A percentile compares a stretch with the other conserved stretches of the same genome.
phyloP scores from a whole-genome alignment of 2,329 filamentous ascomycete genomes.

The Colletotrichum destructivum region DNA sequence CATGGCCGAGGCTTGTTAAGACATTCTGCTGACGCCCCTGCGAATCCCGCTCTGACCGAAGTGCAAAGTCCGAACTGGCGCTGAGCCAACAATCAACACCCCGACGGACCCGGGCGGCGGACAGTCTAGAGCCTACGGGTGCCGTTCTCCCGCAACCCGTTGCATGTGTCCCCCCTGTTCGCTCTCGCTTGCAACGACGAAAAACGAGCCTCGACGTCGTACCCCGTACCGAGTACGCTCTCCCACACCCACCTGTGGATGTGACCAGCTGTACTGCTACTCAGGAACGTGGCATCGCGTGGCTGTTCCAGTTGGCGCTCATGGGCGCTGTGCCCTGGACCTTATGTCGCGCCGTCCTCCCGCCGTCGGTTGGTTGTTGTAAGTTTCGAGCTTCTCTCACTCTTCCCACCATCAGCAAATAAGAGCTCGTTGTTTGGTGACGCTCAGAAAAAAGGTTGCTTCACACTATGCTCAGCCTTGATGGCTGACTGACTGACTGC shows the following conservation, averaged over 20 bases:
- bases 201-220: background rate
- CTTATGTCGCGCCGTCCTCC: background rate
- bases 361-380: conserved; percentile 16
- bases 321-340: conserved; percentile 5
- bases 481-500: background rate
- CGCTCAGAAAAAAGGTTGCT: conserved; percentile 20
- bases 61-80: background rate
- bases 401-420: conserved; percentile 38
- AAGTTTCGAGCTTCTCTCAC: conserved; percentile 17
- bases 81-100: conserved; percentile 6
- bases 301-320: conserved; percentile 38
- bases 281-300: background rate
- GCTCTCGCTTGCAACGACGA: conserved; percentile 9
- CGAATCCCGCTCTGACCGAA: conserved; percentile 6
- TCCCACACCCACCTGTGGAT: accelerated
- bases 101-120: conserved; percentile 25
- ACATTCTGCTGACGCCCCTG: background rate
- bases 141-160: background rate
- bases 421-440: background rate
- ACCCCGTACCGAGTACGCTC: background rate
- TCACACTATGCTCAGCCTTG: conserved; percentile 28
- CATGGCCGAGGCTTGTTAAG: conserved; percentile 10
- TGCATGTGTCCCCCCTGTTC: conserved; percentile 8
- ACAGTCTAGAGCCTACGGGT: conserved; percentile 18
- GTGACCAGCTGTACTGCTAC: background rate